These are phyloP conservation scores for Euphorbia celastroides DNA, from an alignment of 441 rosid genomes.

Conservation along the genomic window DNA sequence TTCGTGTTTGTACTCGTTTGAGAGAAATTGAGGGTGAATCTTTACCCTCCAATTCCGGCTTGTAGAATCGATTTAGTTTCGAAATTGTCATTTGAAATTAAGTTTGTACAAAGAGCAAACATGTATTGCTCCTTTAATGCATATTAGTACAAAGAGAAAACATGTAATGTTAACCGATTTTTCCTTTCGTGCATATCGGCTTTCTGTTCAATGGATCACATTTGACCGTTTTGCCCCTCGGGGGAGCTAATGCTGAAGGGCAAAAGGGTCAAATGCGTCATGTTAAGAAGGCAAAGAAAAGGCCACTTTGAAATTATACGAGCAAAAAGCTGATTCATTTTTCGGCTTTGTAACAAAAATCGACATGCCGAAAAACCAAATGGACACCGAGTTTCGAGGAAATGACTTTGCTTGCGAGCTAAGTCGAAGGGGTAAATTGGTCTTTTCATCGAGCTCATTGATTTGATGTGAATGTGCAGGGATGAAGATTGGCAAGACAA, in stretches of 20 bases:
- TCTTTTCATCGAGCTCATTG: no score
- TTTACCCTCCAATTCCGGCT: neutral
- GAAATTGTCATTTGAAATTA: neutral
- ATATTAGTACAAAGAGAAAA: no score
- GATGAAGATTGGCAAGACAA: slow-evolving; percentile 97
- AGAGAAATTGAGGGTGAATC: neutral
- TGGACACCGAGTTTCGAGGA: no score
- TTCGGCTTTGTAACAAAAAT: no score
- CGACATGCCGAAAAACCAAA: no score
- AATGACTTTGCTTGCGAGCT: neutral
- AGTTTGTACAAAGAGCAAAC: neutral
- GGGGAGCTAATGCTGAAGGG: neutral
- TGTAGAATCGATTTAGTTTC: neutral
- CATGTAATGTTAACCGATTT: no score
- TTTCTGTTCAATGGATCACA: no score
- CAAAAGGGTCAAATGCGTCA: neutral
- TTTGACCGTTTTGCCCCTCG: neutral
- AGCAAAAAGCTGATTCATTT: neutral
- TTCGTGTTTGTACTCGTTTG: neutral
- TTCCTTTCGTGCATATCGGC: no score
- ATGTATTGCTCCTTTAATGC: no score
- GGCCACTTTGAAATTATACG: neutral
- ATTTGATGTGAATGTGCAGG: slow-evolving; percentile 54
- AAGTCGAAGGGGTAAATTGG: neutral
- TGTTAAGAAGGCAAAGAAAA: neutral